Conservation (phyloP, 129 eudicot genomes). For the Glebionis coronaria region DNA sequence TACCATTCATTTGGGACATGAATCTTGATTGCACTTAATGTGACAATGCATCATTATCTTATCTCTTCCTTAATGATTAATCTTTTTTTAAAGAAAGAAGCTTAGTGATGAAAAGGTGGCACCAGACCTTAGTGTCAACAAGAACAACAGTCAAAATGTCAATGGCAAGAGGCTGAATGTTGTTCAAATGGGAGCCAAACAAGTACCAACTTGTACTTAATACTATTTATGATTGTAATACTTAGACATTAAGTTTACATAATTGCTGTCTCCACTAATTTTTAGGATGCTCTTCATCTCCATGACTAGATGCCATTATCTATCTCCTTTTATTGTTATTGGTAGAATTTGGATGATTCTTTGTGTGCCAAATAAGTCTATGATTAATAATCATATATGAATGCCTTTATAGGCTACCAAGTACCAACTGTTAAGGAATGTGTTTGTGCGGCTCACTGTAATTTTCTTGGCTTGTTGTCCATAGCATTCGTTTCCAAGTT, state of each 20-base stretch:
- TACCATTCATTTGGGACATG: slow-evolving; percentile 23
- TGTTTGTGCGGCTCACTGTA: too few relatives aligned
- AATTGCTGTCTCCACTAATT: slow-evolving; percentile 32
- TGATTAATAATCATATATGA: slow-evolving; percentile 12
- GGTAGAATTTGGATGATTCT: slow-evolving; percentile 23
- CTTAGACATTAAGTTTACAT: slow-evolving; percentile 25
- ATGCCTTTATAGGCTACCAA: slow-evolving; percentile 9
- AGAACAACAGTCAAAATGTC: slow-evolving; percentile 28
- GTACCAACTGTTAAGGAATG: neutral
- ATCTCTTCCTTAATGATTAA: slow-evolving; percentile 28
- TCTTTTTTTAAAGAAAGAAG: slow-evolving; percentile 1
- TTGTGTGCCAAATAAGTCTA: slow-evolving; percentile 10
- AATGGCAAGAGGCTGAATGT: slow-evolving; percentile 27
- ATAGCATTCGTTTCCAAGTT: too few relatives aligned
- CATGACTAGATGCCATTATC: slow-evolving; percentile 34
- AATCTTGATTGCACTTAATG: slow-evolving; percentile 28
- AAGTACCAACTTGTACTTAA: slow-evolving; percentile 37
- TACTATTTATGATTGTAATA: slow-evolving; percentile 29
- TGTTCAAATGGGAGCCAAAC: slow-evolving; percentile 39
- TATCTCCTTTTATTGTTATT: slow-evolving; percentile 23
- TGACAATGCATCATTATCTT: slow-evolving; percentile 30
- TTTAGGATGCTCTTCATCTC: slow-evolving; percentile 18
- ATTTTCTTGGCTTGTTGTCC: too few relatives aligned
- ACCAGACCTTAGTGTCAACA: slow-evolving; percentile 24
- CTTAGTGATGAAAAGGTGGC: slow-evolving; percentile 22